Evolutionary conservation across 202 grass and related monocot species (phyloP).

Genomic region (Schoenoplectus tabernaemontani): DNA sequence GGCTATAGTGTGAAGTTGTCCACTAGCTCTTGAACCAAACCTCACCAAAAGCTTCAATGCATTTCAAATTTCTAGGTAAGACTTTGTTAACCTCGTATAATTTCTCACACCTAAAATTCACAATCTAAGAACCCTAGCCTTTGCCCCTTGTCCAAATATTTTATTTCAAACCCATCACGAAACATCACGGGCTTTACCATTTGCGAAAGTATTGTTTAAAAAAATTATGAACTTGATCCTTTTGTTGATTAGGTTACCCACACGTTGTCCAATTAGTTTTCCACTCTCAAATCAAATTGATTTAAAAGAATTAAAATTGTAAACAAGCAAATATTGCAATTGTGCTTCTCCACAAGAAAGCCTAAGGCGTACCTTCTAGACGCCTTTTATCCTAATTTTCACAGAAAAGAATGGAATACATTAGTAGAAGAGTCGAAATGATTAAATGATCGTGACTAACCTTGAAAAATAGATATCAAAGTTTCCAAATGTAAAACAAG

Average conservation of each 20-base stretch:
- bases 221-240: not conserved
- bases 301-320: not conserved
- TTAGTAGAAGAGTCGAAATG: not conserved
- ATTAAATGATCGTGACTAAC: not conserved
- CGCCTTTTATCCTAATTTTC: not conserved
- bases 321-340: not conserved
- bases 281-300: not conserved
- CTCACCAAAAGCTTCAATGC: not conserved
- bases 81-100: not conserved
- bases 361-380: not conserved
- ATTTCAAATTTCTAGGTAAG: constrained; percentile 21
- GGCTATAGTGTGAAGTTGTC: not conserved
- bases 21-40: constrained; percentile 7
- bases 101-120: constrained; percentile 2
- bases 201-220: not conserved
- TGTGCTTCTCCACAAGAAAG: too few species aligned
- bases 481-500: not conserved
- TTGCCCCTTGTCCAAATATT: not conserved
- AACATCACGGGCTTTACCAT: not conserved
- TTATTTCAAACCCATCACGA: constrained; percentile 11
- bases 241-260: not conserved
- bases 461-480: not conserved
- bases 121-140: not conserved
- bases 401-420: not conserved
- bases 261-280: not conserved